A percentile compares a stretch with the other conserved stretches of the same genome.
Evolutionary conservation across 192 early-diverging fungal species (phyloP).

Genomic region (Haplosporangium gracile): DNA sequence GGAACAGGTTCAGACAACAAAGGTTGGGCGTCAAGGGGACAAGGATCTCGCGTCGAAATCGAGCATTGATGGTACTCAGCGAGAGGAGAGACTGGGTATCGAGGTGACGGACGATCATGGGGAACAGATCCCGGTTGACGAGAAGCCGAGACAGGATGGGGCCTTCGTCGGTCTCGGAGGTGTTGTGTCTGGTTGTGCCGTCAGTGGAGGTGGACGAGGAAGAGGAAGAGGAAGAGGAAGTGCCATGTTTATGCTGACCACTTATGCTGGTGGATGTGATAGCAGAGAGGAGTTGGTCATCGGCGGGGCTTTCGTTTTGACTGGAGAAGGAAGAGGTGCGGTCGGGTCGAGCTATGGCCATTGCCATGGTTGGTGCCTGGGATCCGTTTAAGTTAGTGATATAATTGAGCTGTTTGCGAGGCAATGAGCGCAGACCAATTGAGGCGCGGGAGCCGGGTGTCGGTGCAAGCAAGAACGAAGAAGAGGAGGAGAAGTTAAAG

Average conservation of each 20-base stretch:
- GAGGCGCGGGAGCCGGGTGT: neutral
- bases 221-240: constrained; percentile 7
- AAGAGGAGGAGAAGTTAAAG: neutral
- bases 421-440: neutral
- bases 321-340: constrained; percentile 29
- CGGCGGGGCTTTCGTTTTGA: neutral
- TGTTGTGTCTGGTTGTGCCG: neutral
- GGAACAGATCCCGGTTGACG: constrained; percentile 28
- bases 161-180: constrained; percentile 16
- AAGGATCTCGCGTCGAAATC: constrained; percentile 41
- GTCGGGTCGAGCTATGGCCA: constrained; percentile 38
- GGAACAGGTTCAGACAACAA: constrained; percentile 32
- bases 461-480: neutral
- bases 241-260: neutral
- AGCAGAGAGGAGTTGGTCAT: constrained; percentile 4
- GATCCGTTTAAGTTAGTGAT: neutral
- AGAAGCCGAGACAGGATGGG: constrained; percentile 35
- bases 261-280: neutral
- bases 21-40: constrained; percentile 37
- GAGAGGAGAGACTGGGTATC: constrained; percentile 37
- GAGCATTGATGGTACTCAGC: constrained; percentile 19
- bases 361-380: constrained; percentile 30
- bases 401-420: neutral
- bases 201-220: constrained; percentile 16
- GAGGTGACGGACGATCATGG: constrained; percentile 31